Conservation (phyloP, 2,329 filamentous ascomycete species). For the Scytalidium lignicola region DNA sequence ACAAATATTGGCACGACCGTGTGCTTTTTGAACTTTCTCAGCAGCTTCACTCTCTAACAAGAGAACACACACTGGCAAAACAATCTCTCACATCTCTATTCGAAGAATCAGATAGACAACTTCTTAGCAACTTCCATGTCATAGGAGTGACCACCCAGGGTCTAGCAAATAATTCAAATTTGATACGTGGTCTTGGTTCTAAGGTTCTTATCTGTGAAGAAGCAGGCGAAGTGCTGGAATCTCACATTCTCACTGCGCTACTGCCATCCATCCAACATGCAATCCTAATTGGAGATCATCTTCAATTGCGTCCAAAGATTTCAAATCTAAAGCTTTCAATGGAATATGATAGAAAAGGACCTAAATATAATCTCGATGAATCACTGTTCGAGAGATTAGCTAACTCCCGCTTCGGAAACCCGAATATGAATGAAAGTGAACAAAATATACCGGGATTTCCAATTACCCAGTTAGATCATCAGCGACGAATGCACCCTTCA, state of each 20-base stretch:
- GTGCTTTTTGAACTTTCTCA: not conserved
- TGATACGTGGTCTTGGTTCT: too few relatives aligned
- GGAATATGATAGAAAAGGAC: conserved; percentile 23
- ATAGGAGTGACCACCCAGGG: conserved; percentile 51
- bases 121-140: conserved; percentile 20
- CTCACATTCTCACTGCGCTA: conserved; percentile 34
- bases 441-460: conserved; percentile 13
- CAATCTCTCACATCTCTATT: conserved; percentile 1
- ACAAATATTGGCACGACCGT: conserved; percentile 2
- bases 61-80: not conserved
- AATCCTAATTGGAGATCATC: conserved; percentile 39
- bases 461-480: conserved; percentile 19
- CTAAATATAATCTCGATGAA: conserved; percentile 20
- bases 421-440: conserved; percentile 1
- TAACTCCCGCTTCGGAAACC: not conserved
- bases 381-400: conserved; percentile 24
- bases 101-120: conserved; percentile 1
- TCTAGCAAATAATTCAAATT: conserved; percentile 31
- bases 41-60: not conserved
- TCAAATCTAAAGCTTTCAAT: conserved; percentile 18
- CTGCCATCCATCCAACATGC: conserved; percentile 33
- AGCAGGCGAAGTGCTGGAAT: conserved; percentile 38
- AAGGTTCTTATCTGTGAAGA: conserved; percentile 33
- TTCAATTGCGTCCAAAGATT: conserved; percentile 34
- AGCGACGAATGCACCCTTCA: conserved; percentile 24